Conservation (phyloP, 495 filamentous ascomycete genomes). For the Sabuloglossum arenarium region DNA sequence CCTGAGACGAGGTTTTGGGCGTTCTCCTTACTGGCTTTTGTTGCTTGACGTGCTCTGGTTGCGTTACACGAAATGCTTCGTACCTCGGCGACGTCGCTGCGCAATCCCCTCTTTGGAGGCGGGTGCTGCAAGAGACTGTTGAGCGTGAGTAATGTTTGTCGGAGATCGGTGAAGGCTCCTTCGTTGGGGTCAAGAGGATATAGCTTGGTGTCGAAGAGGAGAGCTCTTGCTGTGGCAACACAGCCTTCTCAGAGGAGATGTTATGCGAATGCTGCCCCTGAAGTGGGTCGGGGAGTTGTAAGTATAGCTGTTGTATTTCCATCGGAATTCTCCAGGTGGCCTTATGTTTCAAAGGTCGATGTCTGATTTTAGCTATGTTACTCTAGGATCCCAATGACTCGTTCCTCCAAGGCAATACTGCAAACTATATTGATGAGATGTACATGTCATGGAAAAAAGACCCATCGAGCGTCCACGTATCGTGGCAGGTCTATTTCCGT, state of each 20-base stretch:
- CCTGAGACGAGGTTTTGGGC: no score
- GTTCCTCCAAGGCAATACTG: slow-evolving; percentile 84
- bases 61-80: slow-evolving; percentile 27
- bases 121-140: slow-evolving; percentile 20
- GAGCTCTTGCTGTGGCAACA: slow-evolving; percentile 27
- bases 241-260: slow-evolving; percentile 20
- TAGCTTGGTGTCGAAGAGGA: slow-evolving; percentile 23
- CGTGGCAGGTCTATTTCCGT: slow-evolving; percentile 98
- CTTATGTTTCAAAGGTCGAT: neutral
- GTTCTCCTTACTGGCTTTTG: neutral
- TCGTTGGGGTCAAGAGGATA: slow-evolving; percentile 17
- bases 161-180: slow-evolving; percentile 25
- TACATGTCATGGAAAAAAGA: slow-evolving; percentile 93
- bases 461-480: slow-evolving; percentile 82
- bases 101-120: slow-evolving; percentile 26
- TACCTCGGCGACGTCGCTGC: slow-evolving; percentile 25
- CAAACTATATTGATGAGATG: slow-evolving; percentile 99
- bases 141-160: slow-evolving; percentile 2
- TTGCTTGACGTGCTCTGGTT: neutral
- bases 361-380: slow-evolving; percentile 3
- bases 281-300: slow-evolving; percentile 31
- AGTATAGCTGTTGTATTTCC: slow-evolving; percentile 18
- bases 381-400: slow-evolving; percentile 68
- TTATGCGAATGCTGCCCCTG: slow-evolving; percentile 38
- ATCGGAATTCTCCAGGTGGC: slow-evolving; percentile 1